Evolutionary conservation across 2,329 filamentous ascomycete species (phyloP).

Genomic region (Drechslerella coelobrocha): DNA sequence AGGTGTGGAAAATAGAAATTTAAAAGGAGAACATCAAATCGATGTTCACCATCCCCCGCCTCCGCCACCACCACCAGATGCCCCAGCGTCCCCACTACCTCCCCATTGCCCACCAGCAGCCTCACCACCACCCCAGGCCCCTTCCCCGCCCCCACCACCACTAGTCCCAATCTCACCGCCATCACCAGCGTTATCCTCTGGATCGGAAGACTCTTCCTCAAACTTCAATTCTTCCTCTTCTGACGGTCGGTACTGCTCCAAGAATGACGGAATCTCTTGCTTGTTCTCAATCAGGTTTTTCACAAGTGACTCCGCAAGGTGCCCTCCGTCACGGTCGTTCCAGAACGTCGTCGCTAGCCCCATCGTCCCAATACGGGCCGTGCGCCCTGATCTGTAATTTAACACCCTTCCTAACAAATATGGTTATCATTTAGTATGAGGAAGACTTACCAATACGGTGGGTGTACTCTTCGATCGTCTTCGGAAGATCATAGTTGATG

Average conservation of each 20-base stretch:
- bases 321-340: slow-evolving; percentile 65
- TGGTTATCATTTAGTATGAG: not conserved
- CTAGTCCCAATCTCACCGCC: slow-evolving; percentile 24
- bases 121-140: no score
- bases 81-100: no score
- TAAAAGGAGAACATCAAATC: slow-evolving; percentile 7
- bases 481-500: slow-evolving; percentile 90
- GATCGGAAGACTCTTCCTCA: slow-evolving; percentile 64
- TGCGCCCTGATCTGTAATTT: slow-evolving; percentile 70
- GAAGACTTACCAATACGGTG: slow-evolving; percentile 83
- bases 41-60: slow-evolving; percentile 23
- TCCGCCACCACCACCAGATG: no score
- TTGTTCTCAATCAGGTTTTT: slow-evolving; percentile 81
- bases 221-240: slow-evolving; percentile 59
- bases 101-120: no score
- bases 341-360: slow-evolving; percentile 90
- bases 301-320: slow-evolving; percentile 75
- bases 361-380: slow-evolving; percentile 86
- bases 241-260: slow-evolving; percentile 65
- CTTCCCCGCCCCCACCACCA: no score
- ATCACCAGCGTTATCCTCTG: slow-evolving; percentile 57
- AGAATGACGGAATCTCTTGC: slow-evolving; percentile 82
- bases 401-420: no score
- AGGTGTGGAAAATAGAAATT: slow-evolving; percentile 2
- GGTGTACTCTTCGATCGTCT: slow-evolving; percentile 91